Conservation (phyloP, 2,329 filamentous ascomycete genomes). For the Xylariaceae sp. region DNA sequence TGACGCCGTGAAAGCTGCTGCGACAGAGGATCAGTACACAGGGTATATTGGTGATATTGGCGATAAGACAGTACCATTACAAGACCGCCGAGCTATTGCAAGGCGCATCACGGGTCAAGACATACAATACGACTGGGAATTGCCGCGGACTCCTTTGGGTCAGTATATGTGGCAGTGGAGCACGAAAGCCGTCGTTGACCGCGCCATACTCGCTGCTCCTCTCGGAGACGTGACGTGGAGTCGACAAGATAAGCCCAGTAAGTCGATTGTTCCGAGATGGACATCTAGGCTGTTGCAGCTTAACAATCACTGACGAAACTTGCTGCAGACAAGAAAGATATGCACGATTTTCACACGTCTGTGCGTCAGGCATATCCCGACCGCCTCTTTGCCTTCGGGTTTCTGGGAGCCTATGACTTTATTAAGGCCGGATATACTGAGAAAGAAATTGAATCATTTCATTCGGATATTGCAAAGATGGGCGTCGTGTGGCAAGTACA, state of each 20-base stretch:
- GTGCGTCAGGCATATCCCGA: constrained; percentile 1
- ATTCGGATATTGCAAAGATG: constrained; percentile 3
- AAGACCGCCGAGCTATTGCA: constrained; percentile 11
- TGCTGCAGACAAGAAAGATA: constrained; percentile 1
- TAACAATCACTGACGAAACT: background rate
- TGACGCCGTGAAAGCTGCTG: constrained; percentile 27
- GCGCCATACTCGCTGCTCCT: background rate
- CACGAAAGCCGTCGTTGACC: constrained; percentile 1
- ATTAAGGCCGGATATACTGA: constrained; percentile 1
- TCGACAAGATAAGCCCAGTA: background rate
- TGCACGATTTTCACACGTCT: constrained; percentile 2
- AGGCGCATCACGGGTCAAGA: constrained; percentile 2
- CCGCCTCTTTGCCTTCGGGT: constrained; percentile 4
- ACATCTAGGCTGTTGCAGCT: too few relatives aligned
- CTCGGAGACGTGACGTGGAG: constrained; percentile 3
- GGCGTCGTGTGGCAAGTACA: constrained; percentile 4
- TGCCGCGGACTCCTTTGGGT: background rate
- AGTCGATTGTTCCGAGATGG: too few relatives aligned
- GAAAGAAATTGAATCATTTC: constrained; percentile 1
- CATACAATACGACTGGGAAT: constrained; percentile 1
- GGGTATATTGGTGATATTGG: background rate
- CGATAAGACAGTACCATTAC: background rate
- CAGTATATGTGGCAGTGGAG: constrained; percentile 1
- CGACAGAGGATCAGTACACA: constrained; percentile 21
- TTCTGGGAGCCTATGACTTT: constrained; percentile 1